Percentiles rank a stretch among this genome's conserved stretches.
Conservation (phyloP, 1,139 yeast species). For the Geotrichum citri-aurantii region DNA sequence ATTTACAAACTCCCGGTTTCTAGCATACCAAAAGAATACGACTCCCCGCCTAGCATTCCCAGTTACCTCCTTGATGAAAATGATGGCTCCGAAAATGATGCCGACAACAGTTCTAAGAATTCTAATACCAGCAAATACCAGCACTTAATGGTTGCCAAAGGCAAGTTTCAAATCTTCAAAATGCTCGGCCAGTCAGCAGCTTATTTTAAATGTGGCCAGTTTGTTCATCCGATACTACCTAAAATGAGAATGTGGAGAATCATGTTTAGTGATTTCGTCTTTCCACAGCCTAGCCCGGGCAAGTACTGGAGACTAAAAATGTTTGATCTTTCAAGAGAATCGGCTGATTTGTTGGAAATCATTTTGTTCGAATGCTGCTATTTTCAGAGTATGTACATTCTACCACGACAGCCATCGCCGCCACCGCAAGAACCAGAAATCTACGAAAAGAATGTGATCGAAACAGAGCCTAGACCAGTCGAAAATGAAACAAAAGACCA, state of each 20-base stretch:
- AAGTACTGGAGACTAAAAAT: constrained; percentile 63
- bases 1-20: constrained; percentile 13
- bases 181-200: constrained; percentile 58
- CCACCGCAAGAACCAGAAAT: background rate
- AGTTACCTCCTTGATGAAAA: background rate
- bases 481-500: background rate
- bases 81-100: background rate
- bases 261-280: constrained; percentile 47
- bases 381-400: constrained; percentile 30
- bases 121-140: background rate
- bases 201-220: constrained; percentile 54
- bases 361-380: constrained; percentile 42
- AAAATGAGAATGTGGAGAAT: constrained; percentile 53
- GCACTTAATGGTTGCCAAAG: constrained; percentile 32
- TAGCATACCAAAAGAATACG: constrained; percentile 8
- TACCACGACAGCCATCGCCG: background rate
- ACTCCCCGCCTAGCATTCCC: constrained; percentile 11
- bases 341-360: constrained; percentile 38
- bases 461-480: constrained; percentile 27
- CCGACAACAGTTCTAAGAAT: background rate
- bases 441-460: constrained; percentile 25
- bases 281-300: constrained; percentile 66
- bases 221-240: constrained; percentile 63
- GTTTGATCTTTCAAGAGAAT: constrained; percentile 30
- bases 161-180: constrained; percentile 59